phyloP scores from a whole-genome alignment of 2,329 filamentous ascomycete genomes.

The Cladosporium velox region DNA sequence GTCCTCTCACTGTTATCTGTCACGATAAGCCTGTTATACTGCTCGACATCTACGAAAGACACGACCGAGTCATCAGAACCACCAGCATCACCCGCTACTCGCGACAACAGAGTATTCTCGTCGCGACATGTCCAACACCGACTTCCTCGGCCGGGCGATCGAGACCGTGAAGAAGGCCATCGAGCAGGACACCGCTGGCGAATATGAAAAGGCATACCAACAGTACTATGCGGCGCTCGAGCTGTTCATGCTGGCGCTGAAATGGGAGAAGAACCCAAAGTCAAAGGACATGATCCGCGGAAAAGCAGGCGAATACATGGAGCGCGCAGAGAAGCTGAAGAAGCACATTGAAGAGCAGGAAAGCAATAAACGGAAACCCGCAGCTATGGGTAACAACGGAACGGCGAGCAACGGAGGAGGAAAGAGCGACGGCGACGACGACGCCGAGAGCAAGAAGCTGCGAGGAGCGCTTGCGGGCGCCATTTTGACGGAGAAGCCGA shows the following conservation, averaged over 20 bases:
- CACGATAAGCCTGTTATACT: constrained; percentile 3
- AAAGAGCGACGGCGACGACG: constrained; percentile 59
- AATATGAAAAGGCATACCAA: constrained; percentile 97
- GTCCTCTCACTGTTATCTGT: constrained; percentile 1
- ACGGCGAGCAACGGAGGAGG: constrained; percentile 63
- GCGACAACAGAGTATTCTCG: neutral
- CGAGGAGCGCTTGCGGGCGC: constrained; percentile 86
- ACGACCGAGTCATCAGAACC: neutral
- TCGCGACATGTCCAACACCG: constrained; percentile 79
- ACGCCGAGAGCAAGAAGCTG: constrained; percentile 91
- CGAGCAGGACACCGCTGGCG: constrained; percentile 89
- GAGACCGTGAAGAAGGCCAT: constrained; percentile 97
- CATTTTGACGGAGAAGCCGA: constrained; percentile 92
- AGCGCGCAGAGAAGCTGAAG: constrained; percentile 97
- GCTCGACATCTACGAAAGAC: neutral
- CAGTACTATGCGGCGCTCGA: constrained; percentile 94
- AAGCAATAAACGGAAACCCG: constrained; percentile 64
- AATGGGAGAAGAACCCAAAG: constrained; percentile 99
- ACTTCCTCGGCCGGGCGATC: constrained; percentile 96
- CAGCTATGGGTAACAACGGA: constrained; percentile 72
- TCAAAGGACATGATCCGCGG: constrained; percentile 96
- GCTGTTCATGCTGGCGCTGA: constrained; percentile 96
- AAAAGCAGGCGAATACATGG: constrained; percentile 97
- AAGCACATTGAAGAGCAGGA: constrained; percentile 78
- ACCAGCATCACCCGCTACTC: neutral